phyloP scores from a whole-genome alignment of 177 flowering plant species.

The Vitis hybrid region DNA sequence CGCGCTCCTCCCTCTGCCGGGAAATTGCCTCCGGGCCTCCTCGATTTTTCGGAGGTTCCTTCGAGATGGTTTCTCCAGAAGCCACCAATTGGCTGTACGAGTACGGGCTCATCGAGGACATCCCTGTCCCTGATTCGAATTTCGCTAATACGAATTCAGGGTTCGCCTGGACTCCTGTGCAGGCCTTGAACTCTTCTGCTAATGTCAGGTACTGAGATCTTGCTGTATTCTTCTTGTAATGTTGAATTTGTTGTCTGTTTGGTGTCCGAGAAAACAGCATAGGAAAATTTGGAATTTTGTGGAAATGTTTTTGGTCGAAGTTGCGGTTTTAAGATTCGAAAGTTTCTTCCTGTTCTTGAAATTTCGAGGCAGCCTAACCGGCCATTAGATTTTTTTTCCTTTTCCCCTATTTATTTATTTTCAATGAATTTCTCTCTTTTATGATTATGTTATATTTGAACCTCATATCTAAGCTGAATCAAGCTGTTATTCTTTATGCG shows the following conservation, averaged over 20 bases:
- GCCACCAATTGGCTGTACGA: slow-evolving; percentile 55
- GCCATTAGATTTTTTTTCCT: no score
- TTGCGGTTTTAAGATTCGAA: no score
- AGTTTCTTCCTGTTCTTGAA: no score
- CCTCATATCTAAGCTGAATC: no score
- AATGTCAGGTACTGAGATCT: slow-evolving; percentile 33
- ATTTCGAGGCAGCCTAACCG: no score
- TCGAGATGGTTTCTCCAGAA: slow-evolving; percentile 55
- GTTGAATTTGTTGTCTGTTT: slow-evolving; percentile 2
- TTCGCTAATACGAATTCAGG: slow-evolving; percentile 36
- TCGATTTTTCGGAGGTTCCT: slow-evolving; percentile 14
- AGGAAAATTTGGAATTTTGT: no score
- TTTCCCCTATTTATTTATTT: no score
- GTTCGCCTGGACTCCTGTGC: slow-evolving; percentile 42
- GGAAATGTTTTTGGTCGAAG: no score
- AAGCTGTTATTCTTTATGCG: no score
- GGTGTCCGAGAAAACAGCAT: no score
- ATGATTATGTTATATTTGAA: no score
- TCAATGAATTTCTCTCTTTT: no score
- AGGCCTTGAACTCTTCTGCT: slow-evolving; percentile 30
- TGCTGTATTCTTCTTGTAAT: not conserved
- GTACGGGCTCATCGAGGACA: slow-evolving; percentile 51
- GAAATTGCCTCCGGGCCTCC: slow-evolving; percentile 13
- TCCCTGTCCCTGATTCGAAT: slow-evolving; percentile 32
- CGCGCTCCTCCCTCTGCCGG: slow-evolving; percentile 5